A percentile compares a stretch with the other conserved stretches of the same genome.
Evolutionary conservation across 345 rosid genomes (phyloP).

Genomic region (Camelina laxa): DNA sequence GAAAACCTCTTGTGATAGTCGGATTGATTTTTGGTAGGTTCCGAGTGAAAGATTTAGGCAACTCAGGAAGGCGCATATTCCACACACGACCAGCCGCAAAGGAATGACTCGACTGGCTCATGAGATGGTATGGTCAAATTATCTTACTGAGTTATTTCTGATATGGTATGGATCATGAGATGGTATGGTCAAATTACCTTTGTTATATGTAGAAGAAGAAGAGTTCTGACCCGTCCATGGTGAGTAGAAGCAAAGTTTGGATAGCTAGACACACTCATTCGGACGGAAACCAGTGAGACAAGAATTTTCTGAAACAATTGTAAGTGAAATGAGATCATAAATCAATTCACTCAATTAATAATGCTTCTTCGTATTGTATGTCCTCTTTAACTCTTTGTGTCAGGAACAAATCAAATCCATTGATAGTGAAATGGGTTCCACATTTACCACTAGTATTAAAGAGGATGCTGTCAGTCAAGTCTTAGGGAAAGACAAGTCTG

Average conservation of each 20-base stretch:
- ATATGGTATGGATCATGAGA: too few species aligned
- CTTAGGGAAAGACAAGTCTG: neutral
- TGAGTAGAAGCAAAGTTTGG: neutral
- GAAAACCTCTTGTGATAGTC: neutral
- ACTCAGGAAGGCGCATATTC: neutral
- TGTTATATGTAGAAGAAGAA: neutral
- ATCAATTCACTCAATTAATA: too few species aligned
- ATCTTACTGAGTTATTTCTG: neutral
- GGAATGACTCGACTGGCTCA: neutral
- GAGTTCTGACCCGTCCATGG: neutral
- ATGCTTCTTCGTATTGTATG: too few species aligned
- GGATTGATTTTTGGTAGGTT: neutral
- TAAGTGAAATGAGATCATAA: neutral
- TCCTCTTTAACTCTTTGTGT: neutral
- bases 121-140: neutral
- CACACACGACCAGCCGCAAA: neutral
- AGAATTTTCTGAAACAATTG: neutral
- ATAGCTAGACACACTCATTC: neutral
- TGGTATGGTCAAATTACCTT: neutral
- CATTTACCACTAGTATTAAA: too few species aligned
- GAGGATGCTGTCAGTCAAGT: neutral
- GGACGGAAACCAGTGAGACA: neutral
- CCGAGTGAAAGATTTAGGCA: too few species aligned
- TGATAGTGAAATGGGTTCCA: neutral
- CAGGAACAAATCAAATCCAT: neutral